Evolutionary conservation across 805 yeast genomes (phyloP).

Genomic region (Nakazawaea sp.): DNA sequence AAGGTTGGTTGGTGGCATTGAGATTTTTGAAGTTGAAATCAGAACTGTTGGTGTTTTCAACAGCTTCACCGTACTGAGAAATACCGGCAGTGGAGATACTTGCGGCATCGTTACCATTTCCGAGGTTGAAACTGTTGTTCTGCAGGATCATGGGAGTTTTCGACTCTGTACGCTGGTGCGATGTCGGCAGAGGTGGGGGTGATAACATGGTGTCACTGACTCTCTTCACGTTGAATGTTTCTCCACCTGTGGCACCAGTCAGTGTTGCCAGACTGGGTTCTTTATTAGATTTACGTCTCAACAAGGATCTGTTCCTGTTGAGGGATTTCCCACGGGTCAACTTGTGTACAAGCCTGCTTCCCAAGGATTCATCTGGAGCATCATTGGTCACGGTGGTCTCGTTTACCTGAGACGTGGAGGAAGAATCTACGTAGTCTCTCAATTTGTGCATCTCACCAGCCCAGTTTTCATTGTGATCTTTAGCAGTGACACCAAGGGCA

Average conservation of each 20-base stretch:
- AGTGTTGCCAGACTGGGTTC: conserved; percentile 16
- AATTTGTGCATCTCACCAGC: conserved; percentile 55
- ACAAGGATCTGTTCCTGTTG: conserved; percentile 11
- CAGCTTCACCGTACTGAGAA: conserved; percentile 4
- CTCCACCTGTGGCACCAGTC: conserved; percentile 13
- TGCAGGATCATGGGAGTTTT: conserved; percentile 13
- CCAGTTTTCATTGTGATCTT: conserved; percentile 72
- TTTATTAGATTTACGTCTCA: conserved; percentile 13
- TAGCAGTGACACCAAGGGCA: conserved; percentile 79
- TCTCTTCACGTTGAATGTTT: conserved; percentile 10
- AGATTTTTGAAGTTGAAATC: conserved; percentile 9
- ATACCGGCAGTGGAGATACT: conserved; percentile 2
- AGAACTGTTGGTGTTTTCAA: not conserved
- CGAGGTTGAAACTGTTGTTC: not conserved
- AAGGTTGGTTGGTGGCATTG: conserved; percentile 3
- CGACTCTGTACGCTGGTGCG: conserved; percentile 13
- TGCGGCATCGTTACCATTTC: conserved; percentile 1
- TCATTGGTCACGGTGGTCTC: conserved; percentile 22
- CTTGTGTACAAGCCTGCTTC: conserved; percentile 35
- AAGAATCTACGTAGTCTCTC: conserved; percentile 25
- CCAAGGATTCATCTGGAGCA: conserved; percentile 28
- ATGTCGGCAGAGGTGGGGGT: conserved; percentile 5
- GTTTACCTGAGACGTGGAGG: conserved; percentile 6
- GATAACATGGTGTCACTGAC: conserved; percentile 10
- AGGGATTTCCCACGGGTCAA: conserved; percentile 36